Conservation (phyloP, 176 grass and related monocot genomes). For the Bromus sterilis region DNA sequence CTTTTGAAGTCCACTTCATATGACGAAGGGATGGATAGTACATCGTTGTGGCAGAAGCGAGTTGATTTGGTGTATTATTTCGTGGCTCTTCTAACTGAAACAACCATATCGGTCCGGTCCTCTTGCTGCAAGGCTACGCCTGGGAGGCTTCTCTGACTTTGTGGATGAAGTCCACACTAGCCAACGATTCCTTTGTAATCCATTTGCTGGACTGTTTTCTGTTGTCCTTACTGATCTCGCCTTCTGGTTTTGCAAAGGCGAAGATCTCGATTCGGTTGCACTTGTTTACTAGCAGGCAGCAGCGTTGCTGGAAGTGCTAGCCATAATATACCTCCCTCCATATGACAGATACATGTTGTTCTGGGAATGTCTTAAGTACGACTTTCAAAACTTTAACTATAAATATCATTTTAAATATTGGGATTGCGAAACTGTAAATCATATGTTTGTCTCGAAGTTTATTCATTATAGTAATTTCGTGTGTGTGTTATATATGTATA, state of each 20-base stretch:
- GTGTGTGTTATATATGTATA: too few relatives aligned
- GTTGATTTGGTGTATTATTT: constrained; percentile 1
- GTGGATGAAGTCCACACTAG: background rate
- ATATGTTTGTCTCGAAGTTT: too few relatives aligned
- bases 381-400: too few relatives aligned
- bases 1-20: constrained; percentile 8
- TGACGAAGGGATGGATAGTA: background rate
- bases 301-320: background rate
- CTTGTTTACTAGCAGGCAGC: background rate
- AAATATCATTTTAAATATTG: too few relatives aligned
- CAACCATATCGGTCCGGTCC: background rate
- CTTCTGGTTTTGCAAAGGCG: background rate
- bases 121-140: background rate
- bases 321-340: background rate
- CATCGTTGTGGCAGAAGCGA: background rate
- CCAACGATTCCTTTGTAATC: background rate
- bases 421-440: too few relatives aligned
- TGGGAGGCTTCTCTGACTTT: background rate
- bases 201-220: background rate
- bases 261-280: background rate
- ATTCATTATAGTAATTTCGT: too few relatives aligned
- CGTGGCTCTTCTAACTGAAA: background rate
- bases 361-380: too few relatives aligned
- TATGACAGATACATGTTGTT: background rate
- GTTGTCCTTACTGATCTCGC: background rate